Percentiles rank a stretch among this genome's conserved stretches.
These are phyloP conservation scores for Parastagonospora nodorum DNA, from an alignment of 2,329 filamentous ascomycete genomes.

Conservation along the genomic window DNA sequence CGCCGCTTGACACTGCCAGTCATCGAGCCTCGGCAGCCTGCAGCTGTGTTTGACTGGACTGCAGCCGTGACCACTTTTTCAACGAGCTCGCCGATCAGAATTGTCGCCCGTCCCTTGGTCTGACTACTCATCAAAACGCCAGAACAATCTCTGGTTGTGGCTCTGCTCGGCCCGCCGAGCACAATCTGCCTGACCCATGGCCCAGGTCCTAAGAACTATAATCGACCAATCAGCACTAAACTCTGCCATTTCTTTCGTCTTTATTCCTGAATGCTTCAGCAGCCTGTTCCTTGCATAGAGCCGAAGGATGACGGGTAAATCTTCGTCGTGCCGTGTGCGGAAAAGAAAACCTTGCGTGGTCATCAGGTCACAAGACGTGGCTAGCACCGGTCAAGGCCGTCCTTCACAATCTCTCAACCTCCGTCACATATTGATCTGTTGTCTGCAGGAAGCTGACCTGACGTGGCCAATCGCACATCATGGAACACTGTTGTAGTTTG, in stretches of 20 bases:
- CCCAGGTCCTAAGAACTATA: conserved; percentile 24
- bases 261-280: conserved; percentile 16
- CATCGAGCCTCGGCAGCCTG: conserved; percentile 19
- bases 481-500: conserved; percentile 33
- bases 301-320: conserved; percentile 39
- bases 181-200: conserved; percentile 25
- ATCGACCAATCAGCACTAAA: conserved; percentile 29
- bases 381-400: conserved; percentile 32
- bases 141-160: conserved; percentile 7
- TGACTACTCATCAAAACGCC: conserved; percentile 18
- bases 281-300: conserved; percentile 41
- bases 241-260: conserved; percentile 12
- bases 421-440: conserved; percentile 19
- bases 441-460: conserved; percentile 26
- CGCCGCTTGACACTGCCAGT: too few relatives aligned
- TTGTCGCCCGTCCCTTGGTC: conserved; percentile 9
- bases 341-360: conserved; percentile 33
- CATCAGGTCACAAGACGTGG: conserved; percentile 41
- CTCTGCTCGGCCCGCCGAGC: conserved; percentile 32
- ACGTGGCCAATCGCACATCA: conserved; percentile 31
- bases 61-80: conserved; percentile 13
- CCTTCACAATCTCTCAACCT: conserved; percentile 15
- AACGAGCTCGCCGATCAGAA: conserved; percentile 9
- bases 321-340: conserved; percentile 24
- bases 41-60: conserved; percentile 16